Evolutionary conservation across 1,139 yeast species (phyloP), one percentile per base, ranked within the genome.

Genomic region (Suhomyces choctaworum): DNA sequence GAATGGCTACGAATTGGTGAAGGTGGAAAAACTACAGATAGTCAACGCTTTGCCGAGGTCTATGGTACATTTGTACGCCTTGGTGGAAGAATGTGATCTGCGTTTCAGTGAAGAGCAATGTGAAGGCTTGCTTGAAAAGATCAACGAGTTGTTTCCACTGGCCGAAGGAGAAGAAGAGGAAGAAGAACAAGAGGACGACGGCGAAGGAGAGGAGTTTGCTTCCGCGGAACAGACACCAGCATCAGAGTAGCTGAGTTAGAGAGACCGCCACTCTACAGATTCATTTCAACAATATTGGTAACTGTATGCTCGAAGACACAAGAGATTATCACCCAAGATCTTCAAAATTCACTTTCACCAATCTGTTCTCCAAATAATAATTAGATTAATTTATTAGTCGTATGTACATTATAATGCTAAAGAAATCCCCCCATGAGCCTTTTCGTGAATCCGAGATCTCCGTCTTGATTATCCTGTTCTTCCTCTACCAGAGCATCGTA

Each of bases 1-100:
- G 38, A 75, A 80, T 42, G 56, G 64, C 21, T 78, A 72, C 45
- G 73, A 73, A 22, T 66, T 92, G 43, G 89, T 85, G 60, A 85
- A 87, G 57, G 82, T 86, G 14, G 98, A 92, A 54, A 80, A 83
- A 51, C 65, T 92, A 26, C 97, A 90, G 60, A 77, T 92, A 23
- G 73, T 89, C 40, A 90, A 92, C 58, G 68, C 80, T 4, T 72
- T 89, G 26, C 97, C 97, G 1, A 66, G 82, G 31, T 78, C 89
- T 2, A 64, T 87, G 70, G 96, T 89, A 4, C 82, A 78, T 26
- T 69, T 92, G 37, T 88, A 80, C 57, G 72, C 92, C 0, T 66
- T 90, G 27, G 80, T 92, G 3, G 98, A 92, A 53, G 97, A 92
- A 57, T 90, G 96, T 58, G 97, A 90, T 48, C 81, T 77, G 46